phyloP scores from a whole-genome alignment of 2,329 filamentous ascomycete genomes.

The Cladophialophora psammophila region DNA sequence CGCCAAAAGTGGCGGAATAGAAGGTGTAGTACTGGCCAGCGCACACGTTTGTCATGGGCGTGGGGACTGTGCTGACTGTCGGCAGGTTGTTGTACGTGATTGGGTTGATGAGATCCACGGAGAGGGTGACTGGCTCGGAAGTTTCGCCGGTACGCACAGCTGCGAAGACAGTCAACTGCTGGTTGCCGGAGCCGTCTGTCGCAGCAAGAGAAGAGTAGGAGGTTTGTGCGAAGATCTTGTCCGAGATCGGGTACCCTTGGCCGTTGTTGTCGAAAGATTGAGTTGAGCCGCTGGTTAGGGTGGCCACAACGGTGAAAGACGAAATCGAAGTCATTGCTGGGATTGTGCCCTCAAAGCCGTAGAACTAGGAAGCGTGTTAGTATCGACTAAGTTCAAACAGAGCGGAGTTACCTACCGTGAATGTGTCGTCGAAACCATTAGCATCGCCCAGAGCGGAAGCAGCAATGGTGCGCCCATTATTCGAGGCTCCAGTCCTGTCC shows the following conservation, averaged over 20 bases:
- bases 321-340: constrained; percentile 35
- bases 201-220: constrained; percentile 29
- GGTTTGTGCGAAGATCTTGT: constrained; percentile 33
- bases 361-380: constrained; percentile 40
- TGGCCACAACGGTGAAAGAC: constrained; percentile 33
- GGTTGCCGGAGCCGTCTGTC: constrained; percentile 19
- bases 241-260: constrained; percentile 33
- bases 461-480: constrained; percentile 53
- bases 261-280: constrained; percentile 38
- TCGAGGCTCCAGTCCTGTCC: constrained; percentile 52
- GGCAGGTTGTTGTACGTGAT: constrained; percentile 32
- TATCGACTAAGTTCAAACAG: not conserved
- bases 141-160: constrained; percentile 22
- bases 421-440: constrained; percentile 67
- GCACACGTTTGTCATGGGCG: constrained; percentile 27
- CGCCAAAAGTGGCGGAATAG: constrained; percentile 22
- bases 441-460: constrained; percentile 58
- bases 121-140: constrained; percentile 21
- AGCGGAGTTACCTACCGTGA: constrained; percentile 53
- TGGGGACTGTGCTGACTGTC: constrained; percentile 21
- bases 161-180: constrained; percentile 25
- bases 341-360: constrained; percentile 41
- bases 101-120: constrained; percentile 28
- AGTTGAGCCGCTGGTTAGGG: constrained; percentile 26
- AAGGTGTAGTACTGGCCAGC: constrained; percentile 33